Conservation (phyloP, 192 early-diverging fungal genomes). For the Paraglomus brasilianum region DNA sequence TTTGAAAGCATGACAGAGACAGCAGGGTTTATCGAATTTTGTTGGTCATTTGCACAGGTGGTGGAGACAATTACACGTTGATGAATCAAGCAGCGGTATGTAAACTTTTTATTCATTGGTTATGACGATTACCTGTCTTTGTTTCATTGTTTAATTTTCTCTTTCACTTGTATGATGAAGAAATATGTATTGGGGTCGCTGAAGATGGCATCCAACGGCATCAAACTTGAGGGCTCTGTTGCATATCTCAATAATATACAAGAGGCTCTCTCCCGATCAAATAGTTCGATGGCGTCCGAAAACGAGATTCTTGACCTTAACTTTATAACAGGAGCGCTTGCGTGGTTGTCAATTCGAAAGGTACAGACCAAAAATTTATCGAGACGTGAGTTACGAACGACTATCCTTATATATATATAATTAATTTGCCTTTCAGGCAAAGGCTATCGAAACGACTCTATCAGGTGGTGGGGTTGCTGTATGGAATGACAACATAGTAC, state of each 20-base stretch:
- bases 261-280: not conserved
- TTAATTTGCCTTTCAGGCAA: constrained; percentile 5
- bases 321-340: constrained; percentile 39
- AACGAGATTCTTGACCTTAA: constrained; percentile 42
- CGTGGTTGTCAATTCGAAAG: constrained; percentile 45
- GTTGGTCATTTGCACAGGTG: constrained; percentile 36
- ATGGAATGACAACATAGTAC: constrained; percentile 41
- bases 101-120: not conserved
- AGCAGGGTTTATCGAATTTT: not conserved
- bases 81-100: constrained; percentile 53
- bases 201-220: constrained; percentile 36
- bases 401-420: not conserved
- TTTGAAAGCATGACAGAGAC: not conserved
- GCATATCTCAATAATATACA: constrained; percentile 40
- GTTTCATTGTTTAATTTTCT: not conserved
- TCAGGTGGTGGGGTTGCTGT: constrained; percentile 32
- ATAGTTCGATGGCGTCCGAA: constrained; percentile 32
- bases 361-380: constrained; percentile 25
- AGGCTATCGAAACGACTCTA: constrained; percentile 29
- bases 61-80: constrained; percentile 44
- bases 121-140: not conserved
- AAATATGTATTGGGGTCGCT: constrained; percentile 27
- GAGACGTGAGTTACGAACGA: not conserved
- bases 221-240: constrained; percentile 39
- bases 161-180: not conserved